Evolutionary conservation across 306 rosid species (phyloP), one percentile per base, ranked within the genome.

Genomic region (Senna tora): DNA sequence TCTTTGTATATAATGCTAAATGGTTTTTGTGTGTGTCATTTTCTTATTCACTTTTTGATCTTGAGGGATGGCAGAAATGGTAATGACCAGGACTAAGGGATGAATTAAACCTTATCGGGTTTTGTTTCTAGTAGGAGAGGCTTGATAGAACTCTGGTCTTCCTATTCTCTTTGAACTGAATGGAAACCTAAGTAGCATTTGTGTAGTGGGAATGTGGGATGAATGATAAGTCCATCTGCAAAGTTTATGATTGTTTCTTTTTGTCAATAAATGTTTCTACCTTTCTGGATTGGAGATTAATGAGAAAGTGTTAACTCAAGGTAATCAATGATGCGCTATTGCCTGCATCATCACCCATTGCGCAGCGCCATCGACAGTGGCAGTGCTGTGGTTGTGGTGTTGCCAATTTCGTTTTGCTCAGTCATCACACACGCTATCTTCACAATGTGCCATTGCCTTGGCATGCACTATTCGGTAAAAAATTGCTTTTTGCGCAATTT

Each of bases 21-120:
- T 67, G 20, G 13, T 59, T 71, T 46, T 28, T 41, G 21, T 25
- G 65, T 25, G 30, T 25, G 30, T 25, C 30, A 1, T 25, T 25
- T 16, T 57, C 30, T 17, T n/a, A n/a, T 15, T 58, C 15, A 38
- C 1, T 58, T 9, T 32, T 10, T 25, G 30, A 43, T 67, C 21
- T 54, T 53, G 13, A 28, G 57, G 16, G 32, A 52, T 52, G 16
- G 67, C 53, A 69, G 39, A 65, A 62, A 46, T 51, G 57, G 55
- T 39, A 50, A 60, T 38, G 32, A 42, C 6, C 25, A 16, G 61
- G 6, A 21, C 62, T 16, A 9, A 51, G 53, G 43, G 4, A 32
- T 38, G 57, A 46, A 17, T 16, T 9, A 14, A 72, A 21, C 50
- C 49, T 13, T 33, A 10, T 46, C 36, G 30, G 46, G 32, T 25